These are phyloP conservation scores for Trichoderma arundinaceum DNA, from an alignment of 2,329 filamentous ascomycete genomes.

Conservation along the genomic window DNA sequence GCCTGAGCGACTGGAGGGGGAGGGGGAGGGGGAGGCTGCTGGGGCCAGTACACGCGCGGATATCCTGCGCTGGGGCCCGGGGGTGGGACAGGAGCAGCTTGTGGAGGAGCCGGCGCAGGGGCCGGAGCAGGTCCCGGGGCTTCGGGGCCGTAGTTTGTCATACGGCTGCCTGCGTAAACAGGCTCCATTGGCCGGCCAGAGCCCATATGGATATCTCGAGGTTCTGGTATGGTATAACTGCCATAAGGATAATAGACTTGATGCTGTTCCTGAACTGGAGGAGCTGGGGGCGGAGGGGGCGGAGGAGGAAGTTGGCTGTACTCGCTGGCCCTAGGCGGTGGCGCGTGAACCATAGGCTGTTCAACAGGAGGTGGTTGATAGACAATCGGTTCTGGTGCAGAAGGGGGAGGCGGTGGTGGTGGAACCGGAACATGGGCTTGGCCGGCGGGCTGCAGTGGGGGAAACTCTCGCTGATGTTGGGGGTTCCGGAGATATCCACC, in stretches of 20 bases:
- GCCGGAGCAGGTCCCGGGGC: slow-evolving; percentile 33
- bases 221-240: slow-evolving; percentile 41
- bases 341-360: slow-evolving; percentile 38
- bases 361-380: slow-evolving; percentile 40
- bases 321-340: slow-evolving; percentile 38
- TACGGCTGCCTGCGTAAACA: slow-evolving; percentile 42
- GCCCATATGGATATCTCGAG: slow-evolving; percentile 41
- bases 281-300: slow-evolving; percentile 11
- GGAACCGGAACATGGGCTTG: slow-evolving; percentile 37
- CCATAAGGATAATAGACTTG: slow-evolving; percentile 40
- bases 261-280: slow-evolving; percentile 34
- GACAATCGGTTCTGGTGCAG: slow-evolving; percentile 32
- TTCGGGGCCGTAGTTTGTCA: slow-evolving; percentile 43
- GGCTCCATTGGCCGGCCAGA: slow-evolving; percentile 43
- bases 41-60: slow-evolving; percentile 45
- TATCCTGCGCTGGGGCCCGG: slow-evolving; percentile 35
- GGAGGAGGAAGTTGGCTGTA: slow-evolving; percentile 40
- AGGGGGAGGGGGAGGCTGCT: slow-evolving; percentile 39
- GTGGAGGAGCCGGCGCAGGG: slow-evolving; percentile 27
- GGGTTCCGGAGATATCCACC: slow-evolving; percentile 36
- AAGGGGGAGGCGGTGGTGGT: slow-evolving; percentile 35
- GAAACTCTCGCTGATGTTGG: slow-evolving; percentile 31
- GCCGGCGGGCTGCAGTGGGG: slow-evolving; percentile 38
- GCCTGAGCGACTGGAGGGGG: slow-evolving; percentile 36
- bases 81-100: slow-evolving; percentile 19